Percentiles rank a stretch among this genome's conserved stretches.
Evolutionary conservation across 2,329 filamentous ascomycete genomes (phyloP).

Genomic region (Diaporthe vaccinii): DNA sequence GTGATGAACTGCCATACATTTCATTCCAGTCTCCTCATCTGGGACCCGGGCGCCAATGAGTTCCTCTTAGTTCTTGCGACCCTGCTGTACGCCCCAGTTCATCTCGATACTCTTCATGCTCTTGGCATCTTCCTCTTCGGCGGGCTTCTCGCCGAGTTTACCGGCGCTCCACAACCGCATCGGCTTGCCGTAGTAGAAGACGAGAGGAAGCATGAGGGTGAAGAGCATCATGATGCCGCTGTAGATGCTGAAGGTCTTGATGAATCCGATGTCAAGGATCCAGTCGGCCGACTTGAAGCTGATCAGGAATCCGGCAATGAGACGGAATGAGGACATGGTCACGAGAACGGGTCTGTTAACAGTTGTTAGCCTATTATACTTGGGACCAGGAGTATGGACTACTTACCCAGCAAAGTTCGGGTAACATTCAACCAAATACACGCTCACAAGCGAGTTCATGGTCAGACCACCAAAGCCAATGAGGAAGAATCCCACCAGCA

Average conservation of each 20-base stretch:
- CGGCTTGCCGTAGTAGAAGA: constrained; percentile 40
- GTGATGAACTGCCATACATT: not conserved
- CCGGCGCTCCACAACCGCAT: constrained; percentile 39
- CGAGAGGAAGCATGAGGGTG: constrained; percentile 41
- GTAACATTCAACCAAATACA: constrained; percentile 43
- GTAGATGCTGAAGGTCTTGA: constrained; percentile 43
- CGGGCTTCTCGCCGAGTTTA: constrained; percentile 14
- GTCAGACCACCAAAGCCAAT: constrained; percentile 36
- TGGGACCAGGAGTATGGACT: too few relatives aligned
- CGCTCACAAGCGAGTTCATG: constrained; percentile 39
- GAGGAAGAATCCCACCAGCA: constrained; percentile 38
- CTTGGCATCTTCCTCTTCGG: constrained; percentile 36
- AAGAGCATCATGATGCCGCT: constrained; percentile 39
- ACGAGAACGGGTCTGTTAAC: constrained; percentile 44
- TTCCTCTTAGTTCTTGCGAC: not conserved
- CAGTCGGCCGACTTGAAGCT: constrained; percentile 44
- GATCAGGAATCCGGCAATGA: constrained; percentile 44
- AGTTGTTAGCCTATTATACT: not conserved
- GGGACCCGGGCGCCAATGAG: too few relatives aligned
- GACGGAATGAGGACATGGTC: constrained; percentile 44
- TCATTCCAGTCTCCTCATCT: too few relatives aligned
- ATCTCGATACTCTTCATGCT: constrained; percentile 37
- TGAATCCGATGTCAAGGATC: constrained; percentile 42
- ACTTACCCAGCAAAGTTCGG: constrained; percentile 44
- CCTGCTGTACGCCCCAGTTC: constrained; percentile 1